Conservation (phyloP, 106 monocot species). For the Allium fistulosum region DNA sequence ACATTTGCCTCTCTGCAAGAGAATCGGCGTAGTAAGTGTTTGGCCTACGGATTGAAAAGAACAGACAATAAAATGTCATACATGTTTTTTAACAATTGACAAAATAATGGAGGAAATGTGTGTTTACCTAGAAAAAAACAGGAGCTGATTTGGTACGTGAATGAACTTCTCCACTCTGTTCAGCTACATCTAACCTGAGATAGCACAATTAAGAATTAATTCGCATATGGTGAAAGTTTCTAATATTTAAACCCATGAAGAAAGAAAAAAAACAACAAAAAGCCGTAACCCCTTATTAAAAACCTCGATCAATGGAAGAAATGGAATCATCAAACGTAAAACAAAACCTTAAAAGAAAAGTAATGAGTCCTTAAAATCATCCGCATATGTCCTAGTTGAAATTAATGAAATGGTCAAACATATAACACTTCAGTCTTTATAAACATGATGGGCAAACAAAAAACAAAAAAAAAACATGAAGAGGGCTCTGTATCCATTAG, state of each 20-base stretch:
- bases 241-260: too few species aligned
- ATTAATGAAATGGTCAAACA: background rate
- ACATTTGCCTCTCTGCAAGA: conserved; percentile 49
- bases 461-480: too few species aligned
- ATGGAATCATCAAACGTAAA: too few species aligned
- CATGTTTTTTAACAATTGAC: too few species aligned
- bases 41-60: conserved; percentile 36
- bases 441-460: too few species aligned
- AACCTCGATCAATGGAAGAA: too few species aligned
- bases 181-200: conserved; percentile 72
- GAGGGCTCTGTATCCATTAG: too few species aligned
- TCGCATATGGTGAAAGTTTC: too few species aligned
- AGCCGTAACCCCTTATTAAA: too few species aligned
- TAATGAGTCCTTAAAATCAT: background rate
- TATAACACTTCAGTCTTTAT: too few species aligned
- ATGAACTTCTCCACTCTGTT: conserved; percentile 85
- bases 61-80: background rate
- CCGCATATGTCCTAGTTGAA: background rate
- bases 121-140: conserved; percentile 36
- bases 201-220: background rate
- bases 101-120: too few species aligned
- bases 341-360: background rate
- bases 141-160: conserved; percentile 43
- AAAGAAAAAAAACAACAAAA: too few species aligned
- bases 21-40: conserved; percentile 35